Base-by-base conservation (phyloP, 2,329 filamentous ascomycete genomes). In the Metarhizium anisopliae region DNA sequence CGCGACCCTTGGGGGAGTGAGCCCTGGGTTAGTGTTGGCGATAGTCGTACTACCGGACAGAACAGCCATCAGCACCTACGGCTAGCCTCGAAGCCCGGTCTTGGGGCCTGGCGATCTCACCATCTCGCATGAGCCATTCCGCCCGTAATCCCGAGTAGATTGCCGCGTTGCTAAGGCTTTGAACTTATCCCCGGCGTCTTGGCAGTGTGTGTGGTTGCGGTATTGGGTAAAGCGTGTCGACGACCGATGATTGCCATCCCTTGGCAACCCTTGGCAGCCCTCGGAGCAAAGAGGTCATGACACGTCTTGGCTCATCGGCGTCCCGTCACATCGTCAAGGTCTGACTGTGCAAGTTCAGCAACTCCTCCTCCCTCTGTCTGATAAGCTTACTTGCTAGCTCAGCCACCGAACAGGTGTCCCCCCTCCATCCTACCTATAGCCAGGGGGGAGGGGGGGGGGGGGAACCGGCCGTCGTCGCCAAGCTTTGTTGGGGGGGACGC, bases 231-330 rank as follows among this genome's bases (percentile, higher is more conserved):
- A 6, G 42, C n/a, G 4, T 4, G n/a, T 20, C 16, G 6, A 45
- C 4, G 10, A 25, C 42, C 52, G 35, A 6, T 29, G 52, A 35
- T 52, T 42, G 14, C 7, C 29, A 47, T 36, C 14, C n/a, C 49
- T 52, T 57, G 42, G 43, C 55, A 43, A 20, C 30, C 35, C 16
- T 36, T 20, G 50, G 45, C 50, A 50, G 35, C 47, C 40, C 38
- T 57, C 55, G 55, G 55, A 55, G 55, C 20, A 49, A 47, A 52
- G 10, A 57, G 55, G 55, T 38, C 52, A 57, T 50, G 43, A 45
- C 32, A 13, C 14, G 29, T 18, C 20, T 45, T 54, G 35, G 20
- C 43, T 30, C 49, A 18, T 36, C 52, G 10, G 4, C 6, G 3
- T n/a, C 42, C 30, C n/a, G n/a, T 10, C 8, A 18, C 16, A 20